phyloP scores from a whole-genome alignment of 2,329 filamentous ascomycete species.

The Nigrospora sphaerica region DNA sequence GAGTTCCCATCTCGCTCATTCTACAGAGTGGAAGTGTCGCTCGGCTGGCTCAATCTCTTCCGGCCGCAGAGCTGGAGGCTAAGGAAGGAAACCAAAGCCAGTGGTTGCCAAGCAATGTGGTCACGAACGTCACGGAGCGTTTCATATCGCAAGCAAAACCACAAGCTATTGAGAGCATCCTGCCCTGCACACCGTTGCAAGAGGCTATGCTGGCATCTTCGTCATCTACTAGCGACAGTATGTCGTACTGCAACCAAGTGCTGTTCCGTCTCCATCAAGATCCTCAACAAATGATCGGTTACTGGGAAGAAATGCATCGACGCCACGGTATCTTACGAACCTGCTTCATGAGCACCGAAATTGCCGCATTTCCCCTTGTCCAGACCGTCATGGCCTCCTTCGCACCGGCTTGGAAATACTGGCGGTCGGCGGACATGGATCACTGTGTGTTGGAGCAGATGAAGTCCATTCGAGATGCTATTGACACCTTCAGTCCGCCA shows the following conservation, averaged over 20 bases:
- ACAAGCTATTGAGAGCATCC: constrained; percentile 43
- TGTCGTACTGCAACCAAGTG: constrained; percentile 67
- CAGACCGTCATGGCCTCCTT: constrained; percentile 59
- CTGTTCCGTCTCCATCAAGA: constrained; percentile 52
- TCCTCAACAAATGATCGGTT: constrained; percentile 39
- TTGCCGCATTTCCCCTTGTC: constrained; percentile 54
- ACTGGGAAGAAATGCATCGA: constrained; percentile 56
- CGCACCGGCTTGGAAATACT: constrained; percentile 30
- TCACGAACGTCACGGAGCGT: constrained; percentile 18
- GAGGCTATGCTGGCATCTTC: constrained; percentile 73
- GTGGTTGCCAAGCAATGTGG: constrained; percentile 16
- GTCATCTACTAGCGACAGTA: constrained; percentile 17
- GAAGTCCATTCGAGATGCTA: constrained; percentile 23
- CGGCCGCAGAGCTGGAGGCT: neutral
- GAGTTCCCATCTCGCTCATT: constrained; percentile 60
- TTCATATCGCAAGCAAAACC: constrained; percentile 21
- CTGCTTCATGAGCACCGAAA: constrained; percentile 61
- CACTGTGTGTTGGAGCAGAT: constrained; percentile 27
- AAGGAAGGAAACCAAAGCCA: constrained; percentile 2
- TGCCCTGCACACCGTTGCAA: constrained; percentile 82
- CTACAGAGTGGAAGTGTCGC: constrained; percentile 62
- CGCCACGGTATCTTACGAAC: constrained; percentile 76
- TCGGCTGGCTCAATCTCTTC: constrained; percentile 41
- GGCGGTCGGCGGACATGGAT: constrained; percentile 14
- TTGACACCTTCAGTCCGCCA: constrained; percentile 39